phyloP scores from a whole-genome alignment of 192 early-diverging fungal genomes.

The Thamnidium elegans region DNA sequence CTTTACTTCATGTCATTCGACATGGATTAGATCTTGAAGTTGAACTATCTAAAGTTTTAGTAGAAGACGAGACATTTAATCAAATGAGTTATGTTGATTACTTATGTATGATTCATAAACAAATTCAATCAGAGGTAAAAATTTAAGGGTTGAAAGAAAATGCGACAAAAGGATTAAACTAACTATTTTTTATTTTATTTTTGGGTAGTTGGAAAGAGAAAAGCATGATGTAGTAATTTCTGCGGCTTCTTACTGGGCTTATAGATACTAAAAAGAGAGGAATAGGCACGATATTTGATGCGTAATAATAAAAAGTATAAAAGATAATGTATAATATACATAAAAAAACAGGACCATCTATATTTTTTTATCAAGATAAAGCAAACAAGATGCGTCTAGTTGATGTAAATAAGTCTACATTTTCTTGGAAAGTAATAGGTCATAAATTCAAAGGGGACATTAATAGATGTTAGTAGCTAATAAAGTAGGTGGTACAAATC shows the following conservation, averaged over 20 bases:
- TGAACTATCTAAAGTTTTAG: slow-evolving; percentile 71
- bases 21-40: slow-evolving; percentile 86
- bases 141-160: background rate
- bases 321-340: too few relatives aligned
- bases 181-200: background rate
- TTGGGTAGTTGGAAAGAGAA: slow-evolving; percentile 17
- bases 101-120: slow-evolving; percentile 82
- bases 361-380: too few relatives aligned
- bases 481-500: too few relatives aligned
- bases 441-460: too few relatives aligned
- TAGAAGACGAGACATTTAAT: slow-evolving; percentile 89
- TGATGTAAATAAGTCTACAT: too few relatives aligned
- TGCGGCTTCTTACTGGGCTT: slow-evolving; percentile 25
- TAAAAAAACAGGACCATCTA: too few relatives aligned
- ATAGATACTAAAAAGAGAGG: slow-evolving; percentile 11
- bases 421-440: too few relatives aligned
- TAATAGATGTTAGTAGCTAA: too few relatives aligned
- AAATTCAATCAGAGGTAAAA: slow-evolving; percentile 72
- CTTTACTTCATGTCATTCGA: slow-evolving; percentile 68
- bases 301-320: background rate
- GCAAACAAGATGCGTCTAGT: too few relatives aligned
- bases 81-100: slow-evolving; percentile 93
- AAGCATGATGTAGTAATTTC: slow-evolving; percentile 13
- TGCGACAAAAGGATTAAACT: slow-evolving; percentile 2
- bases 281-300: background rate